Base-by-base conservation (phyloP, 805 yeast species). In the Metschnikowia similis region DNA sequence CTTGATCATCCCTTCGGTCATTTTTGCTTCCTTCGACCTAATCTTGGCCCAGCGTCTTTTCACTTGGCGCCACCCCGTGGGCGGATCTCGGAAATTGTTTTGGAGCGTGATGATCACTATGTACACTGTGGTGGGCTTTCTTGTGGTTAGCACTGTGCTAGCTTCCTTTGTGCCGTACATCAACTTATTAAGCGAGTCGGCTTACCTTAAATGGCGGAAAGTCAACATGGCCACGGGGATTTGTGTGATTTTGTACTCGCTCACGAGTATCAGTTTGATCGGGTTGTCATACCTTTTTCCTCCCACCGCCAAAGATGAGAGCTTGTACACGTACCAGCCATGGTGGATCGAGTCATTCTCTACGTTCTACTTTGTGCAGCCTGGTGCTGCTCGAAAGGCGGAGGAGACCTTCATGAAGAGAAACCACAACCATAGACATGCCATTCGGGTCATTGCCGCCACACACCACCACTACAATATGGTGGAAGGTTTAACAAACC, bases 311-410 rank as follows among this genome's bases (percentile, higher is more conserved):
- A 69, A 66, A 35, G 81, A 81, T 52, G 75, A 74, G 53, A 63
- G 68, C 38, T 71, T 83, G 35, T 75, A 79, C 57, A 81, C 82
- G 54, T 85, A 81, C 63, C 87, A 82, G 62, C 89, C 95, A 35
- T 83, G 84, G 78, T 87, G 94, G 94, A 82, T 87, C 59, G 82
- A 83, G 63, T 75, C 81, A 5, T 84, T 85, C 56, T 60, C 68
- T 26, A 75, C 83, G 14, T 67, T 71, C 45, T 87, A 86, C 65
- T 86, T 74, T 66, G 84, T 83, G 11, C 72, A 74, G 53, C 76
- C 74, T 50, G 74, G 74, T 46, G 81, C 89, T 1, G 70, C 76
- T 8, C 67, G 67, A 48, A 65, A 68, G 42, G 85, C 83, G 11
- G 80, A 70, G 54, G 70, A 65, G 36, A 63, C 77, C 0, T 77